Evolutionary conservation across 2,329 filamentous ascomycete species (phyloP).

Genomic region (Xylaria sp.): DNA sequence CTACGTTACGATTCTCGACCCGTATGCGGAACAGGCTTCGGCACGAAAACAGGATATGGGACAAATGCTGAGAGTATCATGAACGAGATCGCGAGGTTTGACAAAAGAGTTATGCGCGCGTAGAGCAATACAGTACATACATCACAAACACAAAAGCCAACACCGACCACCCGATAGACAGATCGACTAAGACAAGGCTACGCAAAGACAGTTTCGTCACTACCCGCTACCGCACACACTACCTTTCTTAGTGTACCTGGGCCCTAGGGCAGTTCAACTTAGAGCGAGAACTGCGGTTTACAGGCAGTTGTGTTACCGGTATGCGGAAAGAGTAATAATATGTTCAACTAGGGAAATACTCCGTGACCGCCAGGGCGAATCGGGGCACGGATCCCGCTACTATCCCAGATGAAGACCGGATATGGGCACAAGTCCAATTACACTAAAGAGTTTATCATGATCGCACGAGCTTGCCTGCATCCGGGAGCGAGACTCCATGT

Average conservation of each 20-base stretch:
- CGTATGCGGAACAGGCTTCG: constrained; percentile 22
- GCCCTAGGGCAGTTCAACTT: constrained; percentile 1
- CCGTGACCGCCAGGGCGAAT: constrained; percentile 19
- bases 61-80: background rate
- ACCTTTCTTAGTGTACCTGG: background rate
- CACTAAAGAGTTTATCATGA: constrained; percentile 26
- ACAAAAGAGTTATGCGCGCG: constrained; percentile 3
- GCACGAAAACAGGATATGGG: constrained; percentile 16
- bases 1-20: constrained; percentile 22
- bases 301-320: background rate
- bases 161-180: constrained; percentile 14
- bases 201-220: constrained; percentile 16
- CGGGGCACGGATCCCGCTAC: constrained; percentile 22
- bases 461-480: constrained; percentile 14
- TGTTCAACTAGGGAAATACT: constrained; percentile 15
- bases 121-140: constrained; percentile 5
- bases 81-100: constrained; percentile 5
- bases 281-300: background rate
- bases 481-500: constrained; percentile 20
- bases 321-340: constrained; percentile 4
- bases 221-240: background rate
- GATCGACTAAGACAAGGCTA: constrained; percentile 29
- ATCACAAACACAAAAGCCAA: constrained; percentile 5
- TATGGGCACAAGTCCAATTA: constrained; percentile 25
- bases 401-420: constrained; percentile 19